Evolutionary conservation across 805 yeast genomes (phyloP).

Genomic region (Hyphopichia homilentoma): DNA sequence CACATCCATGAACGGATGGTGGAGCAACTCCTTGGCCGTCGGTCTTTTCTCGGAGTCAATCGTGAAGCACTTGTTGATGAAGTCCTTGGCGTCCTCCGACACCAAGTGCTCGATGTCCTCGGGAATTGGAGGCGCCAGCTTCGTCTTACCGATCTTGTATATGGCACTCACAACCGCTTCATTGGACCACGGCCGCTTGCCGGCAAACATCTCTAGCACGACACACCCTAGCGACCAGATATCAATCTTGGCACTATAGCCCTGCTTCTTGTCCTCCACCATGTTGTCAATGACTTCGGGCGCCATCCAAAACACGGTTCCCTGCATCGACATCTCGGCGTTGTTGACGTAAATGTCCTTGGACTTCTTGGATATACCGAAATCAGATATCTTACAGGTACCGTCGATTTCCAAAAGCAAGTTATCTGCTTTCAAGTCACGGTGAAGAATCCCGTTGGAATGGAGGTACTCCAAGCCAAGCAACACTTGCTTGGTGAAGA

Average conservation of each 20-base stretch:
- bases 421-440: slow-evolving; percentile 95
- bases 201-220: slow-evolving; percentile 96
- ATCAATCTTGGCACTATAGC: slow-evolving; percentile 96
- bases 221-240: slow-evolving; percentile 99
- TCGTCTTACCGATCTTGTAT: slow-evolving; percentile 79
- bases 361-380: slow-evolving; percentile 85
- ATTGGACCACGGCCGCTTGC: slow-evolving; percentile 96
- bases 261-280: slow-evolving; percentile 69
- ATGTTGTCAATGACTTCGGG: slow-evolving; percentile 94
- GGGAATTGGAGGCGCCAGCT: slow-evolving; percentile 93
- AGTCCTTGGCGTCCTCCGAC: slow-evolving; percentile 61
- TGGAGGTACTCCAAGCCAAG: slow-evolving; percentile 87
- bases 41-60: slow-evolving; percentile 82
- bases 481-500: slow-evolving; percentile 73
- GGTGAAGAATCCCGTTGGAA: slow-evolving; percentile 79
- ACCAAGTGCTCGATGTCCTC: slow-evolving; percentile 73
- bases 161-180: slow-evolving; percentile 94
- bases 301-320: slow-evolving; percentile 99
- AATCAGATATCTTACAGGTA: slow-evolving; percentile 90
- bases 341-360: slow-evolving; percentile 81
- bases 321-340: slow-evolving; percentile 97
- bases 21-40: slow-evolving; percentile 65
- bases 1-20: slow-evolving; percentile 48
- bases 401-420: slow-evolving; percentile 86
- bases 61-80: slow-evolving; percentile 70